Evolutionary conservation across 768 basidiomycete species (phyloP), one percentile per base, ranked within the genome.

Genomic region (Kondoa malvinella): DNA sequence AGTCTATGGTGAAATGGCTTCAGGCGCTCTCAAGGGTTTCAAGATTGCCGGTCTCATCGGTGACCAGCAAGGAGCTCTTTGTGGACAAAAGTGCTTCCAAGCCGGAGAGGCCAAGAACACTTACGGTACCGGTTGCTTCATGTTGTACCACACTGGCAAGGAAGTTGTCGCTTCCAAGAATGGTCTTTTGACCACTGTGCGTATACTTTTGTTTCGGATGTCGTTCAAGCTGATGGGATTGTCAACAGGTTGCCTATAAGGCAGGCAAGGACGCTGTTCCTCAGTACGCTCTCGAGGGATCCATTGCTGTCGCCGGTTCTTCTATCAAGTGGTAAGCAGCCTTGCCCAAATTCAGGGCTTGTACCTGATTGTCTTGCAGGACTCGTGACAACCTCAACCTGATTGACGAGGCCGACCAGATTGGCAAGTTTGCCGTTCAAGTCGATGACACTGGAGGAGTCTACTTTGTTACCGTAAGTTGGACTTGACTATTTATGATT

Each of bases 1-100:
- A 78, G 85, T 92, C 2, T 97, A 94, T 77, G 95, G 92, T 56
- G 78, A 83, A 29, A 82, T 96, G 67, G 78, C 68, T 57, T 72
- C 67, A n/a, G 69, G 72, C 33, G 69, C 77, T 2, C 71, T 80
- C 25, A 75, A 76, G 34, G 89, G 87, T 56, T 81, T 91, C 14
- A 86, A 86, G 8, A 89, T 99, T 65, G 92, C 86, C 40, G 94
- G 94, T 26, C 83, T 97, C 60, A 85, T 94, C 14, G 95, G 95
- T n/a, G 95, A 99, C 76, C 95, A 99, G 79, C 95, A 99, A 77
- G 95, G 88, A 3, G 94, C 94, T 27, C 80, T 99, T 27, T 84
- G 96, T 64, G 95, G 94, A 0, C 96, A 99, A 80, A 96, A 95
- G 77, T 97, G 95, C 75, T 77, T 99, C 66, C 80, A 75, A n/a